Conservation (phyloP, 2,329 filamentous ascomycete genomes). For the Exophiala spinifera region DNA sequence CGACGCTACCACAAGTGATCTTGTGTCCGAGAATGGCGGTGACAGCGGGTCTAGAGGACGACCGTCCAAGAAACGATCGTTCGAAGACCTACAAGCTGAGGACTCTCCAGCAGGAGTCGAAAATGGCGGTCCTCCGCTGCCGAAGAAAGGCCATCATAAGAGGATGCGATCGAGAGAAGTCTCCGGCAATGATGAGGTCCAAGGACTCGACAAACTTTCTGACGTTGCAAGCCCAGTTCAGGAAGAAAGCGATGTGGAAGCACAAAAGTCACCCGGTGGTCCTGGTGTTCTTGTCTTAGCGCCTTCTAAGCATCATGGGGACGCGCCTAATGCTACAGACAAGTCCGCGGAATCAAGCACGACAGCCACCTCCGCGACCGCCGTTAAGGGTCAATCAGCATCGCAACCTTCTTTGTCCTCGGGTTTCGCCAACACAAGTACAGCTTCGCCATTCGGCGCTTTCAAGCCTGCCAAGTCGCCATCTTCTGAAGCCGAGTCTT, state of each 20-base stretch:
- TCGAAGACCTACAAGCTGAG: conserved; percentile 40
- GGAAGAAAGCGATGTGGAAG: conserved; percentile 27
- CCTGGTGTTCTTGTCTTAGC: conserved; percentile 24
- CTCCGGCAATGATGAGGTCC: conserved; percentile 18
- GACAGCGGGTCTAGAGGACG: conserved; percentile 33
- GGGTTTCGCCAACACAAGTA: conserved; percentile 44
- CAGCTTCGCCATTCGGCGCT: conserved; percentile 43
- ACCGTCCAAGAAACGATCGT: conserved; percentile 42
- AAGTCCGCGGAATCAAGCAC: background rate
- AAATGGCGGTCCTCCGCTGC: conserved; percentile 21
- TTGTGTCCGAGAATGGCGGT: conserved; percentile 22
- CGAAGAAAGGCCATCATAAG: conserved; percentile 31
- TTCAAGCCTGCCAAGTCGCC: conserved; percentile 33
- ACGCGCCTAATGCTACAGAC: background rate
- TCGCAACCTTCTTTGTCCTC: conserved; percentile 17
- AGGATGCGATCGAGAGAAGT: conserved; percentile 36
- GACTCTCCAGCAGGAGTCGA: conserved; percentile 26
- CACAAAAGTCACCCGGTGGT: conserved; percentile 27
- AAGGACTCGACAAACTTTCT: conserved; percentile 17
- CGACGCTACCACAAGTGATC: conserved; percentile 27
- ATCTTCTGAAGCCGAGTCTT: conserved; percentile 27
- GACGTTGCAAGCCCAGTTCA: conserved; percentile 25
- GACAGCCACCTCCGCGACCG: background rate
- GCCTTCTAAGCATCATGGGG: conserved; percentile 16
- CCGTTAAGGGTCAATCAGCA: conserved; percentile 3